phyloP scores from a whole-genome alignment of 345 rosid species.

The Melaleuca alternifolia region DNA sequence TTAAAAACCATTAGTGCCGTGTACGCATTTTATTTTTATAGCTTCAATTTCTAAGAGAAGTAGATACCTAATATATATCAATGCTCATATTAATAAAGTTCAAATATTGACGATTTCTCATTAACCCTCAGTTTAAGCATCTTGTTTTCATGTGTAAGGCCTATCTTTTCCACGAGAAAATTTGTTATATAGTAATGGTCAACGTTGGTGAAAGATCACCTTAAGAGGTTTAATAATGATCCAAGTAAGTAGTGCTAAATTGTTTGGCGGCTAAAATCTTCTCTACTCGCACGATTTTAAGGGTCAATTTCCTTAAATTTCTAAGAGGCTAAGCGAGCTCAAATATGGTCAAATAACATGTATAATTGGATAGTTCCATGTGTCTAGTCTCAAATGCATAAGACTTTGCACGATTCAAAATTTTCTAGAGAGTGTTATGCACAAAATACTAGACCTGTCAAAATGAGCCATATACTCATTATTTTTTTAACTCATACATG shows the following conservation, averaged over 20 bases:
- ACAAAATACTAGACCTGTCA: too few species aligned
- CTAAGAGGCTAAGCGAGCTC: too few species aligned
- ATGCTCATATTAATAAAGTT: neutral
- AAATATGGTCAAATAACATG: too few species aligned
- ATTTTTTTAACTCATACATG: too few species aligned
- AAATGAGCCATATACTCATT: too few species aligned
- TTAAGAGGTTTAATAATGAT: neutral
- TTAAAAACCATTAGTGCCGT: neutral
- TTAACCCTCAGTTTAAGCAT: neutral
- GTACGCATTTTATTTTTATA: neutral
- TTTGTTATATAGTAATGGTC: neutral
- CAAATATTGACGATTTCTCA: neutral
- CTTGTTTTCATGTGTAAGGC: neutral
- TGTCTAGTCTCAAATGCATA: too few species aligned
- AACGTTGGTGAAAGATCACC: too few species aligned
- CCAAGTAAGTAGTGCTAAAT: neutral
- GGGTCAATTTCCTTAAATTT: too few species aligned
- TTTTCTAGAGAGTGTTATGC: too few species aligned
- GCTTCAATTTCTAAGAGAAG: neutral
- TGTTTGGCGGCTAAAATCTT: neutral
- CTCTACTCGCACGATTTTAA: neutral
- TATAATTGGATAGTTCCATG: too few species aligned
- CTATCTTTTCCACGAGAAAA: neutral
- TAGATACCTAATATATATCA: neutral
- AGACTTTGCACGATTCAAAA: too few species aligned